Base-by-base conservation (phyloP, 139 green algal genomes). In the Ettlia oleoabundans region DNA sequence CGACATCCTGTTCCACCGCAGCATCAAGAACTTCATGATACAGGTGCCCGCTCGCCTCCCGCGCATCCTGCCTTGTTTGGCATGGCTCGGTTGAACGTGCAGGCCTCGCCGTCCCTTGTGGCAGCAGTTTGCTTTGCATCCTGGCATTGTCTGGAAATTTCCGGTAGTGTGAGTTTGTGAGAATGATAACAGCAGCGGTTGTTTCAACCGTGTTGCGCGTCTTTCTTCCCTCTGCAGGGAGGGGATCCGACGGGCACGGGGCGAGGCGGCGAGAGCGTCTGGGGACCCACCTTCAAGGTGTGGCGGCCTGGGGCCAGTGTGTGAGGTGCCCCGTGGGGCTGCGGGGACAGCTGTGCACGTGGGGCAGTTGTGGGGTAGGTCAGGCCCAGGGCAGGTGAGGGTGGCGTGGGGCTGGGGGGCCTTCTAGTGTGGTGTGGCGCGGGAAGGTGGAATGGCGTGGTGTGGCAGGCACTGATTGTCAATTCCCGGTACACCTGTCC, bases 21-120 rank as follows among this genome's bases (percentile, higher is more conserved):
- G 64, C 84, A 98, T 99, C 77, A 93, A 92, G 65, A 97, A 98
- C 89, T 99, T 99, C 85, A 98, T 99, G 96, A 91, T 96, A 18
- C 93, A 96, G 90, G 90, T 90, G 42, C 0, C 76, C 13, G 24
- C 47, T 68, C 9, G 19, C 35, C 61, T 69, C 61, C 47, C 47
- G 47, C 47, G 47, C 15, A 58, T 58, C 47, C 47, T 58, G 47
- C 47, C 10, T 58, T 15, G 13, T 24, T 15, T 58, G 13, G 13
- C 15, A 15, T 15, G 13, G 15, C 47, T 58, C 47, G 10, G 13
- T 24, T 58, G 47, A 58, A 15, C 47, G 47, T 15, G 47, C 47
- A 58, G 15, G 47, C 15, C 47, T 15, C 15, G 47, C 47, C 47
- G 13, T 58, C 47, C 47, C 47, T 58, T 15, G 10, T 15, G 47